Percentiles rank a stretch among this genome's conserved stretches.
Evolutionary conservation across 108 stramenopile genomes (phyloP).

Genomic region (Discostella pseudostelligera): DNA sequence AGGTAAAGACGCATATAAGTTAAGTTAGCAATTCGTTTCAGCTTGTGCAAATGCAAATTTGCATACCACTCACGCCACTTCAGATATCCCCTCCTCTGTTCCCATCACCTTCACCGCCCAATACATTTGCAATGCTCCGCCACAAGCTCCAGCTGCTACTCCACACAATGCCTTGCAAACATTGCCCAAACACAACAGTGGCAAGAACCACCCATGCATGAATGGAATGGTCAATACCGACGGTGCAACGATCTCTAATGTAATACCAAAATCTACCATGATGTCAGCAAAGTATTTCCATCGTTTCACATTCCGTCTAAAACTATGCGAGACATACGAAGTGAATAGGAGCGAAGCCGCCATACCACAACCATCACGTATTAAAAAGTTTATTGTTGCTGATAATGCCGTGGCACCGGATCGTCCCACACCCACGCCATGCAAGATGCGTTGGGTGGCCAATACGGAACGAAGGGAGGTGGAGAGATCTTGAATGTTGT

Average conservation of each 20-base stretch:
- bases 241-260: slow-evolving; percentile 69
- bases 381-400: slow-evolving; percentile 75
- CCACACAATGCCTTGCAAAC: slow-evolving; percentile 85
- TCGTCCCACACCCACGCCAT: slow-evolving; percentile 81
- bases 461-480: slow-evolving; percentile 75
- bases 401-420: slow-evolving; percentile 77
- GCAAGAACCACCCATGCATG: slow-evolving; percentile 65
- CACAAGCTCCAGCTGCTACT: slow-evolving; percentile 79
- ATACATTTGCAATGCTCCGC: slow-evolving; percentile 75
- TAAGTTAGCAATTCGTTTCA: neutral
- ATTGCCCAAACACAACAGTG: slow-evolving; percentile 64
- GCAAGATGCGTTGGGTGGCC: slow-evolving; percentile 79
- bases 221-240: slow-evolving; percentile 24
- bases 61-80: slow-evolving; percentile 18
- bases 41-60: too few species aligned
- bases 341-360: slow-evolving; percentile 73
- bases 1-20: too few species aligned
- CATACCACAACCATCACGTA: slow-evolving; percentile 86
- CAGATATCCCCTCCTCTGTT: slow-evolving; percentile 46
- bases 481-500: slow-evolving; percentile 74
- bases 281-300: slow-evolving; percentile 84
- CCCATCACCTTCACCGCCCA: slow-evolving; percentile 68
- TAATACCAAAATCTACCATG: slow-evolving; percentile 80
- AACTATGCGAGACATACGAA: slow-evolving; percentile 55
- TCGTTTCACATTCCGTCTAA: slow-evolving; percentile 71